Conservation (phyloP, 75 land plant species). For the Adiantum capillusveneris region DNA sequence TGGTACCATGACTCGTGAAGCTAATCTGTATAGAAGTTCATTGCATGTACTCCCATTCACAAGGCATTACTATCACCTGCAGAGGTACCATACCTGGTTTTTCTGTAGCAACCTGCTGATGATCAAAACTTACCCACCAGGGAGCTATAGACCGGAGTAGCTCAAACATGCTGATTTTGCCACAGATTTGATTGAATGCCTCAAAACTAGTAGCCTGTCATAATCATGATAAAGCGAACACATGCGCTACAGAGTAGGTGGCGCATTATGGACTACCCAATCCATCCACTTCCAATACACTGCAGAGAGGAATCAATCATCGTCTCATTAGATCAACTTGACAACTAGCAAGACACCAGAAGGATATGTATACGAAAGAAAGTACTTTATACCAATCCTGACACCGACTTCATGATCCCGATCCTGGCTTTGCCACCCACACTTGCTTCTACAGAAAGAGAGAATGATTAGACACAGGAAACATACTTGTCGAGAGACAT, state of each 20-base stretch:
- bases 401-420: conserved; percentile 20
- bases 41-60: neutral
- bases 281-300: neutral
- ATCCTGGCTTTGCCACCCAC: conserved; percentile 74
- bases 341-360: no score
- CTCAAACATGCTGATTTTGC: neutral
- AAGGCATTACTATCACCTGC: no score
- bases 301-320: neutral
- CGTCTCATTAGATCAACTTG: no score
- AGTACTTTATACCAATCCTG: neutral
- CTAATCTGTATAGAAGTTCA: neutral
- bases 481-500: neutral
- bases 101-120: conserved; percentile 2
- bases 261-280: neutral
- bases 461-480: neutral
- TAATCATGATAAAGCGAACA: neutral
- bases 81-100: neutral
- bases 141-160: neutral
- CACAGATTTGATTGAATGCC: neutral
- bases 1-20: neutral
- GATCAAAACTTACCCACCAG: neutral
- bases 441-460: conserved; percentile 66
- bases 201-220: conserved; percentile 6
- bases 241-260: no score
- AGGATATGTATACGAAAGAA: no score